Evolutionary conservation across 768 basidiomycete genomes (phyloP).

Genomic region (Auriscalpium microsporum): DNA sequence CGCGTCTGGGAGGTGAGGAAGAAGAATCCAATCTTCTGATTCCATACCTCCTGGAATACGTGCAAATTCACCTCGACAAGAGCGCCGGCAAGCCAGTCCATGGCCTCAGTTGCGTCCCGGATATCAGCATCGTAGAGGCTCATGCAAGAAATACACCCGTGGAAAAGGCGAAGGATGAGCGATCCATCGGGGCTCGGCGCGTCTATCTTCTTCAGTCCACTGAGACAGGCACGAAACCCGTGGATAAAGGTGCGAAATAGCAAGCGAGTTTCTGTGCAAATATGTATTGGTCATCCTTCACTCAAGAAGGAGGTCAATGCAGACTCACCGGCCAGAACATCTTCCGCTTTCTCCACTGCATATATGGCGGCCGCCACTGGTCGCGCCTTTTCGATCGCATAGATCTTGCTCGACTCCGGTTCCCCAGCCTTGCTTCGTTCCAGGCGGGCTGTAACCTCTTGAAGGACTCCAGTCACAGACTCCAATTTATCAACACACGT

Average conservation of each 20-base stretch:
- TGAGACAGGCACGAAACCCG: slow-evolving; percentile 74
- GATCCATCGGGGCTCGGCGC: slow-evolving; percentile 75
- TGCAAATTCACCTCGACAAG: slow-evolving; percentile 80
- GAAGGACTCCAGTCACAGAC: slow-evolving; percentile 60
- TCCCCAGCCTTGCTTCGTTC: slow-evolving; percentile 37
- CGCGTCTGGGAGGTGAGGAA: slow-evolving; percentile 73
- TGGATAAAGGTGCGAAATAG: slow-evolving; percentile 85
- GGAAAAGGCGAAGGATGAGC: slow-evolving; percentile 82
- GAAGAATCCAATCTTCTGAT: slow-evolving; percentile 85
- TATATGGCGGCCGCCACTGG: slow-evolving; percentile 74
- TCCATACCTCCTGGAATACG: slow-evolving; percentile 96
- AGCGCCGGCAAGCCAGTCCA: slow-evolving; percentile 73
- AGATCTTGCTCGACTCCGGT: slow-evolving; percentile 39
- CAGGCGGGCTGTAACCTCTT: slow-evolving; percentile 41
- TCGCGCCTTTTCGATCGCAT: slow-evolving; percentile 76
- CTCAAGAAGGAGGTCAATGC: background rate
- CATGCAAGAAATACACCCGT: slow-evolving; percentile 78
- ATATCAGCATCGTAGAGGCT: slow-evolving; percentile 68
- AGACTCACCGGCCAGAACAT: slow-evolving; percentile 64
- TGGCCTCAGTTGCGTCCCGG: slow-evolving; percentile 64
- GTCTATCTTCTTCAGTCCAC: slow-evolving; percentile 70
- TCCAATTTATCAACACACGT: slow-evolving; percentile 80
- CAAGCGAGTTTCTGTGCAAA: slow-evolving; percentile 62
- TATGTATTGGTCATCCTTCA: slow-evolving; percentile 5
- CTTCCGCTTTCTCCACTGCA: slow-evolving; percentile 75